Base-by-base conservation (phyloP, 2,329 filamentous ascomycete species). In the Pseudocercospora eumusae region DNA sequence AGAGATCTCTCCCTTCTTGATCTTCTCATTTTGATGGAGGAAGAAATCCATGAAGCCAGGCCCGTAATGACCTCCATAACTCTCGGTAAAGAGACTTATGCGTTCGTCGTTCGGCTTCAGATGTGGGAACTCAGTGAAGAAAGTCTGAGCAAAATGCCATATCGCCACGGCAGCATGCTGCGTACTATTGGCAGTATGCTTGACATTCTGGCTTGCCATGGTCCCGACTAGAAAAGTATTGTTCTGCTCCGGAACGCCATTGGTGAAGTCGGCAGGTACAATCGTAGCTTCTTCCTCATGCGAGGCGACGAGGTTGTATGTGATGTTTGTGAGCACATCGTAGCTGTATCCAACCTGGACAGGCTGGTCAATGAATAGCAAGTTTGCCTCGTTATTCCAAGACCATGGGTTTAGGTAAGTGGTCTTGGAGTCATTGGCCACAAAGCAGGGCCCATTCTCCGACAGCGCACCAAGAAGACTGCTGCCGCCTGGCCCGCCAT, bases 21-120 rank as follows among this genome's bases (percentile, higher is more conserved):
- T 86, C 59, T 79, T 76, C 55, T 80, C 71, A 64, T 86, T 87
- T 67, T 87, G 81, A 21, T 84, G 75, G 57, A 84, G 78, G 71
- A 87, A 86, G 71, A 85, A 81, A 59, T 80, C 78, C 74, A 79
- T 84, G 74, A 86, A 86, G 20, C 80, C 76, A 7, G 66, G 61
- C 15, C 73, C 71, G 23, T 71, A 71, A 67, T 83, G 81, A 47
- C 88, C 88, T 18, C 88, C 88, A 71, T 91, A 91, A 69, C 86
- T 88, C 73, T 91, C 87, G 0, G 86, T 82, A 64, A 89, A 90
- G 4, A 91, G 76, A 68, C 87, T 86, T 57, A 91, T 80, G 5
- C 68, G 67, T 59, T 73, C 70, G 4, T 84, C 84, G 18, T 86
- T 75, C 1, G 79, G 75, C 62, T 73, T 73, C 64, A 73, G 73